A percentile compares a stretch with the other conserved stretches of the same genome.
Conservation (phyloP, 1,284 basidiomycete genomes). For the Leucoagaricus sp. region DNA sequence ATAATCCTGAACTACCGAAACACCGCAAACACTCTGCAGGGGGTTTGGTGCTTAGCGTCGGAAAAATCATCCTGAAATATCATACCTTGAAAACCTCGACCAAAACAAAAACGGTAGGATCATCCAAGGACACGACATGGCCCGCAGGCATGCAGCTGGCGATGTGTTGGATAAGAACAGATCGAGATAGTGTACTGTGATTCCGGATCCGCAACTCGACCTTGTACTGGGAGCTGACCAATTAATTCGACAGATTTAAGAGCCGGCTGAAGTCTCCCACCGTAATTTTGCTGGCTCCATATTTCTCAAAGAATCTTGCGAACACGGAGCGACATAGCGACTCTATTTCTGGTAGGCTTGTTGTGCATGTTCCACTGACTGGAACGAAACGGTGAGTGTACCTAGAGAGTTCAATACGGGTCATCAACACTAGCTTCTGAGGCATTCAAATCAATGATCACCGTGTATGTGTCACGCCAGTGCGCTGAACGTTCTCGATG, state of each 20-base stretch:
- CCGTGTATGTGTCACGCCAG: slow-evolving; percentile 69
- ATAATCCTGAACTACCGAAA: slow-evolving; percentile 72
- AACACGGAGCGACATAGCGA: slow-evolving; percentile 58
- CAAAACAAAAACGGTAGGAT: slow-evolving; percentile 71
- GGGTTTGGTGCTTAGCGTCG: not conserved
- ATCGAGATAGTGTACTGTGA: slow-evolving; percentile 63
- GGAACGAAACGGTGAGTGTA: slow-evolving; percentile 71
- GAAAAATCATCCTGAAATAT: slow-evolving; percentile 9
- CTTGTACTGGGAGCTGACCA: slow-evolving; percentile 59
- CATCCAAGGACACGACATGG: slow-evolving; percentile 64
- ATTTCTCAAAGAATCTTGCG: slow-evolving; percentile 46
- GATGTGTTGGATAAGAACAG: slow-evolving; percentile 61
- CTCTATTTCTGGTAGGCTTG: slow-evolving; percentile 69
- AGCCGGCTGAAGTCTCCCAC: slow-evolving; percentile 29
- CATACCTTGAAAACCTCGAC: slow-evolving; percentile 81
- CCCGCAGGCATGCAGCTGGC: slow-evolving; percentile 68
- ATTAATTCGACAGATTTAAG: not conserved
- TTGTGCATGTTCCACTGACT: slow-evolving; percentile 62
- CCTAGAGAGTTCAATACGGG: slow-evolving; percentile 35
- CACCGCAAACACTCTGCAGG: slow-evolving; percentile 65
- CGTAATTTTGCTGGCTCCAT: slow-evolving; percentile 44
- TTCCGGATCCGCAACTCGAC: slow-evolving; percentile 75
- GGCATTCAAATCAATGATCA: slow-evolving; percentile 27
- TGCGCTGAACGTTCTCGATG: slow-evolving; percentile 59
- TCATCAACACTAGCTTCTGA: not conserved